phyloP scores from a whole-genome alignment of 441 rosid genomes.

The California macrophylla region DNA sequence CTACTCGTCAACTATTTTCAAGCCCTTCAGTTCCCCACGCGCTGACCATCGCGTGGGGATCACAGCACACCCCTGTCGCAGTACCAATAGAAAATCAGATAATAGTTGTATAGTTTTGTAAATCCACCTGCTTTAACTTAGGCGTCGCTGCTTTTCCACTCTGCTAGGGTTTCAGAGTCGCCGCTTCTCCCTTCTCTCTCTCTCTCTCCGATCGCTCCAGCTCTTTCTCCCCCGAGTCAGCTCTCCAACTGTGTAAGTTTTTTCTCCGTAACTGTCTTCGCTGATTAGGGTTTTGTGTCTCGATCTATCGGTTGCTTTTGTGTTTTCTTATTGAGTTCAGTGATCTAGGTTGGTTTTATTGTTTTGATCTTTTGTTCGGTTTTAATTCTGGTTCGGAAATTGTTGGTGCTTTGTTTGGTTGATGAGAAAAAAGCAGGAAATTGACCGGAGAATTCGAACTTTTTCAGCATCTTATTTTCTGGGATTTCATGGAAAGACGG shows the following conservation, averaged over 20 bases:
- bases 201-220: background rate
- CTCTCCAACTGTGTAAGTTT: too few relatives aligned
- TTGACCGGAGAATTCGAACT: too few relatives aligned
- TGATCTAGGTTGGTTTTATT: too few relatives aligned
- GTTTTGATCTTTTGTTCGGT: too few relatives aligned
- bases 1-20: background rate
- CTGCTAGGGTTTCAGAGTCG: background rate
- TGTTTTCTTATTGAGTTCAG: background rate
- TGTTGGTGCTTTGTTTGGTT: too few relatives aligned
- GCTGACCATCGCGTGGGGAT: background rate
- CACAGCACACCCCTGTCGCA: background rate
- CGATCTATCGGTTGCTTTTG: background rate
- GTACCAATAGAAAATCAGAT: background rate
- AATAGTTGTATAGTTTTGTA: too few relatives aligned
- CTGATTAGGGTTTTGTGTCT: constrained; percentile 4
- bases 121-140: background rate
- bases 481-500: too few relatives aligned
- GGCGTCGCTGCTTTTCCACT: background rate
- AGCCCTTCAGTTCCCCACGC: background rate
- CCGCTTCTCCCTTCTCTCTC: background rate
- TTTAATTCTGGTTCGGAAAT: too few relatives aligned
- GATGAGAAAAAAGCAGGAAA: too few relatives aligned
- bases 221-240: too few relatives aligned
- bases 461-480: too few relatives aligned
- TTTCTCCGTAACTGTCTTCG: background rate